Conservation (phyloP, 176 grass and related monocot genomes). For the Aegilops umbellulata region DNA sequence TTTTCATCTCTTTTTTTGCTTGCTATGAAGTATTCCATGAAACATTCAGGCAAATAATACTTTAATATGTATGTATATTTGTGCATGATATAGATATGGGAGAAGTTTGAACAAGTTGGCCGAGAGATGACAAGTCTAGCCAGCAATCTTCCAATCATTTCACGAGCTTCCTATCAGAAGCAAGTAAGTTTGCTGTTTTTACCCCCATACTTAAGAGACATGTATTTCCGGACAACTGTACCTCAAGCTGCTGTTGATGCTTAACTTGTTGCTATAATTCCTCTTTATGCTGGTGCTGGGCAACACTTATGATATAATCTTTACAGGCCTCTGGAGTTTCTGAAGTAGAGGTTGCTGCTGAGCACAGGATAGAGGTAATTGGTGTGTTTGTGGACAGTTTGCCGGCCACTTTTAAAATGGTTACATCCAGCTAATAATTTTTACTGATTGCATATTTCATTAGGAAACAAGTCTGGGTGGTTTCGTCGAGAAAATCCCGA, state of each 20-base stretch:
- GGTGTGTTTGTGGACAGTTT: slow-evolving; percentile 25
- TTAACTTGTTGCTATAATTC: slow-evolving; percentile 28
- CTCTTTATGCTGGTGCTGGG: slow-evolving; percentile 14
- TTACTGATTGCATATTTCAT: slow-evolving; percentile 26
- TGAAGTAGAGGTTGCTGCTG: slow-evolving; percentile 45
- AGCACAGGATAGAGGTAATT: slow-evolving; percentile 59
- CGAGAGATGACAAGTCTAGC: slow-evolving; percentile 63
- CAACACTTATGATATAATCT: slow-evolving; percentile 18
- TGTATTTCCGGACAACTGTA: neutral
- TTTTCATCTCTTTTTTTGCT: neutral
- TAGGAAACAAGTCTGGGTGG: slow-evolving; percentile 58
- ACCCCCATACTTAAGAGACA: neutral
- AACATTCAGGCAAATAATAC: slow-evolving; percentile 8
- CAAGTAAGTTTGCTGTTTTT: slow-evolving; percentile 47
- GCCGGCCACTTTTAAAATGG: neutral
- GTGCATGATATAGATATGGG: slow-evolving; percentile 62
- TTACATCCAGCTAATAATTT: slow-evolving; percentile 11
- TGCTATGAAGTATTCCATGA: slow-evolving; percentile 6
- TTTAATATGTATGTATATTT: neutral
- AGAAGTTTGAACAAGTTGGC: slow-evolving; percentile 61
- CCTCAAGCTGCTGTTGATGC: neutral
- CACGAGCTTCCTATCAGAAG: slow-evolving; percentile 67
- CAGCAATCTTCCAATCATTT: slow-evolving; percentile 58
- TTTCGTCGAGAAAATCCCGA: slow-evolving; percentile 34
- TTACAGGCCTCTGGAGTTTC: slow-evolving; percentile 60